Evolutionary conservation across 345 rosid genomes (phyloP).

Genomic region (Citrus sp.): DNA sequence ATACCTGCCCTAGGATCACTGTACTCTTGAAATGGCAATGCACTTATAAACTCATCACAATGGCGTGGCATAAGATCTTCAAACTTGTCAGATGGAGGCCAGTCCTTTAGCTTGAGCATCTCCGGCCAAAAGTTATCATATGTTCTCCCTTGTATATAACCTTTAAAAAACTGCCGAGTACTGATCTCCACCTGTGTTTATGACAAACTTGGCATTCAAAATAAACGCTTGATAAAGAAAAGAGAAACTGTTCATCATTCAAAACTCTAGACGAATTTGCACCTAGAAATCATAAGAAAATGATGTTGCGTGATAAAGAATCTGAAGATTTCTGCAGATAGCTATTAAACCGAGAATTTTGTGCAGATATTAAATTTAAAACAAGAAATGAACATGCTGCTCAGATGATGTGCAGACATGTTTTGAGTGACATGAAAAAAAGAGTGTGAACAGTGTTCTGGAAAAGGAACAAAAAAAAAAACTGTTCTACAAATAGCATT

Average conservation of each 20-base stretch:
- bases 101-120: constrained; percentile 94
- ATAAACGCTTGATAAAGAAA: not conserved
- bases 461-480: too few species aligned
- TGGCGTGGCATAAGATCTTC: constrained; percentile 89
- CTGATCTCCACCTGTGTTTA: constrained; percentile 61
- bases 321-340: not conserved
- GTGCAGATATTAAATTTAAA: not conserved
- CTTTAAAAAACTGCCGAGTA: constrained; percentile 66
- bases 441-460: not conserved
- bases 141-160: constrained; percentile 70
- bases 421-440: not conserved
- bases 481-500: not conserved
- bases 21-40: constrained; percentile 81
- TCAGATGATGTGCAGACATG: not conserved
- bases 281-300: not conserved
- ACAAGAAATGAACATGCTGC: not conserved
- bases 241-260: not conserved
- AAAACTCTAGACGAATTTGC: not conserved
- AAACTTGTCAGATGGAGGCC: constrained; percentile 94
- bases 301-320: not conserved
- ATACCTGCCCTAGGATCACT: constrained; percentile 71
- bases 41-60: constrained; percentile 78
- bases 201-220: constrained; percentile 10
- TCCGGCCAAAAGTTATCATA: constrained; percentile 81
- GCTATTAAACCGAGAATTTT: not conserved